phyloP scores from a whole-genome alignment of 1,284 basidiomycete genomes.

The Boletus semigastroideus region DNA sequence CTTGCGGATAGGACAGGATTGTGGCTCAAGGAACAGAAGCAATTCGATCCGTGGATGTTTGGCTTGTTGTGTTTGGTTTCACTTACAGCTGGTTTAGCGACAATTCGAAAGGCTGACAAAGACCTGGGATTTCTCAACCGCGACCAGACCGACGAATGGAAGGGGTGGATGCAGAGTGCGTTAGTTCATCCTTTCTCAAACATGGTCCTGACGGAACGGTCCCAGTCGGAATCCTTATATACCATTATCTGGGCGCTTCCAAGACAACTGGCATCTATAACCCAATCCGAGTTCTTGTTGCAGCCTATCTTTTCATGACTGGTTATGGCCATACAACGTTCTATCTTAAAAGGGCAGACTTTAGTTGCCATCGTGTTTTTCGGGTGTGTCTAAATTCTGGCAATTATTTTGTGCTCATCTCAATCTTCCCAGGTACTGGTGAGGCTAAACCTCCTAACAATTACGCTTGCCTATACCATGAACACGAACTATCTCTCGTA shows the following conservation, averaged over 20 bases:
- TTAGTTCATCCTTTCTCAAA: not conserved
- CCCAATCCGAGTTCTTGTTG: constrained; percentile 82
- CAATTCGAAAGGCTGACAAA: constrained; percentile 69
- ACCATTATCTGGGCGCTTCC: constrained; percentile 86
- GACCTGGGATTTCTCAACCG: constrained; percentile 87
- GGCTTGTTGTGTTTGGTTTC: constrained; percentile 53
- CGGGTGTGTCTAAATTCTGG: constrained; percentile 42
- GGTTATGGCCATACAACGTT: constrained; percentile 76
- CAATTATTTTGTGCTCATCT: constrained; percentile 3
- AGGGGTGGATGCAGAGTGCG: constrained; percentile 94
- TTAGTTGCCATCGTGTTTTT: constrained; percentile 72
- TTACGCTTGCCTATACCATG: constrained; percentile 84
- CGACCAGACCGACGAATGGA: constrained; percentile 94
- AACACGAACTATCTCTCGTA: constrained; percentile 88
- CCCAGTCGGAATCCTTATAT: constrained; percentile 81
- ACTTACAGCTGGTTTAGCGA: constrained; percentile 60
- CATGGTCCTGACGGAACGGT: constrained; percentile 7
- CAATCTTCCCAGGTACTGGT: constrained; percentile 59
- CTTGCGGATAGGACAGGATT: constrained; percentile 78
- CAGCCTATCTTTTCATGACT: constrained; percentile 83
- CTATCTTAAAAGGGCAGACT: constrained; percentile 86
- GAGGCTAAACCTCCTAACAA: constrained; percentile 80
- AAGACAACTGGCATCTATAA: constrained; percentile 90
- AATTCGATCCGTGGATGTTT: constrained; percentile 72
- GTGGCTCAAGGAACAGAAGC: constrained; percentile 88